Base-by-base conservation (phyloP, 2,329 filamentous ascomycete genomes). In the Leptographium lundbergii region DNA sequence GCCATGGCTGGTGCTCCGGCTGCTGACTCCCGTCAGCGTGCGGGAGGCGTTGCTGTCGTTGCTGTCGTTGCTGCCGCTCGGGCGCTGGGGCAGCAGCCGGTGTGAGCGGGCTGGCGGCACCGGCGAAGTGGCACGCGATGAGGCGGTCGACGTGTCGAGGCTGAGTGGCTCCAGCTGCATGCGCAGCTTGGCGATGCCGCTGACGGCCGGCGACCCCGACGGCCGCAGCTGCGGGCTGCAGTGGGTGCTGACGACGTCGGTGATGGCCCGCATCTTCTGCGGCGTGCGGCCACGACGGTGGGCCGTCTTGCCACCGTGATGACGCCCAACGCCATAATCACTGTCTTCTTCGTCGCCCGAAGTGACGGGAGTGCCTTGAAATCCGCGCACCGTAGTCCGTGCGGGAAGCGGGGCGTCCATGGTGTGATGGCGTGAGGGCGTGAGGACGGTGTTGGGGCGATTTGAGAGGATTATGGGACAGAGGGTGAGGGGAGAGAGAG, bases 141-240 rank as follows among this genome's bases (percentile, higher is more conserved):
- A 72, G 78, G 63, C 75, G 6, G 67, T 65, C 27, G 70, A 67
- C 47, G 69, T 71, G 62, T 84, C 81, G 17, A 95, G 76, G 67
- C 81, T 88, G 58, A 96, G 75, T 2, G 85, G 83, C 62, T 96
- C 91, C 60, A 96, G 78, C 68, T 94, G 87, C 69, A 86, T 78
- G 69, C 90, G 90, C 67, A 96, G 75, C 66, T 86, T 88, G 67
- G 89, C 88, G 66, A 96, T 91, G 54, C 90, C 91, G 61, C 87
- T 86, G 34, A 84, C 67, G 55, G 74, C 77, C 13, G 81, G 80
- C 22, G 81, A 82, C 19, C 75, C 70, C 29, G 71, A 67, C 54
- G 81, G 78, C 54, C 68, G 69, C 62, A 86, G 69, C 57, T 77
- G 69, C 9, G 84, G 84, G 69, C 82, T 86, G 71, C 82, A 85